These are phyloP conservation scores for Thalassiosira sp. DNA, from an alignment of 352 stramenopile species.

Conservation along the genomic window DNA sequence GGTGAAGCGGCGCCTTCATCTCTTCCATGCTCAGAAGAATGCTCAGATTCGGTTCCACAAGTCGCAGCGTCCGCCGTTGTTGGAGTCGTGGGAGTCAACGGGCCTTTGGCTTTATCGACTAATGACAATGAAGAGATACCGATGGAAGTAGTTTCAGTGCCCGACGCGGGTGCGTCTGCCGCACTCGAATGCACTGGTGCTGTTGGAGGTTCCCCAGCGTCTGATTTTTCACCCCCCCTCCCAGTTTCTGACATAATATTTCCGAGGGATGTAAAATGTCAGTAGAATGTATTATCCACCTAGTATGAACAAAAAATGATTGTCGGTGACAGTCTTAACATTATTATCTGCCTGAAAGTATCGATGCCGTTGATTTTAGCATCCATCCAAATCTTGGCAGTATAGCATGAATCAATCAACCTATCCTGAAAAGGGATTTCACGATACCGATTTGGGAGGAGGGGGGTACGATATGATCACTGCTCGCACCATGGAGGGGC, in stretches of 20 bases:
- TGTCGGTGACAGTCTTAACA: constrained; percentile 19
- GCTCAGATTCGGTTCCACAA: constrained; percentile 34
- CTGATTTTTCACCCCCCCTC: constrained; percentile 31
- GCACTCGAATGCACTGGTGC: constrained; percentile 24
- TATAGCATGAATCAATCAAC: constrained; percentile 7
- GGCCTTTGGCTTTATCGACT: constrained; percentile 28
- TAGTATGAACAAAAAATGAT: constrained; percentile 29
- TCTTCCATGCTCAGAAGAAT: constrained; percentile 38
- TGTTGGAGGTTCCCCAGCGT: constrained; percentile 22
- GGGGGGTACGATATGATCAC: too few species aligned
- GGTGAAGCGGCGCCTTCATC: constrained; percentile 23
- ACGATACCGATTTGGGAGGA: constrained; percentile 9
- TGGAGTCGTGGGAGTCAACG: constrained; percentile 22
- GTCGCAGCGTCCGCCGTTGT: constrained; percentile 29
- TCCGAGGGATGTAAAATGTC: constrained; percentile 4
- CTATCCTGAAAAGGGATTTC: constrained; percentile 17
- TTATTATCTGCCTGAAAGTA: constrained; percentile 8
- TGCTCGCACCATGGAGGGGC: constrained; percentile 16
- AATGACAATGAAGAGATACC: constrained; percentile 26
- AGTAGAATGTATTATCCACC: constrained; percentile 17
- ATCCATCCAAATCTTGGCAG: constrained; percentile 9
- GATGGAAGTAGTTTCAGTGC: neutral
- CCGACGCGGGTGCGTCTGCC: constrained; percentile 7
- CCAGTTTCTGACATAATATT: constrained; percentile 36
- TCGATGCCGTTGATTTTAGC: neutral